Conservation (phyloP, 2,329 filamentous ascomycete genomes). For the Calonectria pauciramosa region DNA sequence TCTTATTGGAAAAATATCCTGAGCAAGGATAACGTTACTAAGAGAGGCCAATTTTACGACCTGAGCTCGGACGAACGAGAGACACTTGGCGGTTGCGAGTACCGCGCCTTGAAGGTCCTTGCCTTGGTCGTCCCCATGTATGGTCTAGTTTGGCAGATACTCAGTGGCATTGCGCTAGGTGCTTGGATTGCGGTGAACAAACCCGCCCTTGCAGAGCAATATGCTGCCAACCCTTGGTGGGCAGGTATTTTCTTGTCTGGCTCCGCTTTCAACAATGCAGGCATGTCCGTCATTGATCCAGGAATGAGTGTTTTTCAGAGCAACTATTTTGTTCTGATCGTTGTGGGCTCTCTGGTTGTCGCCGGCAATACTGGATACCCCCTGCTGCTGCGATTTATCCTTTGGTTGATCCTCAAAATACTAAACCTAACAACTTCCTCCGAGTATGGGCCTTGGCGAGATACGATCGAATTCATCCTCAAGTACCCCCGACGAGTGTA, state of each 20-base stretch:
- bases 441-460: conserved; percentile 58
- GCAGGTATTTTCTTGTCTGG: conserved; percentile 76
- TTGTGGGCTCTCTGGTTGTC: conserved; percentile 70
- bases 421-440: conserved; percentile 53
- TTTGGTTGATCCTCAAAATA: conserved; percentile 66
- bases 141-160: conserved; percentile 69
- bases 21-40: conserved; percentile 56
- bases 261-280: conserved; percentile 80
- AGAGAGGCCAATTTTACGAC: conserved; percentile 69
- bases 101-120: conserved; percentile 72
- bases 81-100: conserved; percentile 73
- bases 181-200: conserved; percentile 71
- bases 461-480: conserved; percentile 67
- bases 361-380: conserved; percentile 78
- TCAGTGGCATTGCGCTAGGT: conserved; percentile 71
- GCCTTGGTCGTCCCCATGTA: conserved; percentile 73
- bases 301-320: conserved; percentile 75
- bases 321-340: conserved; percentile 63
- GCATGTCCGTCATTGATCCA: conserved; percentile 76
- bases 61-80: conserved; percentile 67
- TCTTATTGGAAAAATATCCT: conserved; percentile 52
- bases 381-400: conserved; percentile 70
- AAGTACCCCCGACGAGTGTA: conserved; percentile 71
- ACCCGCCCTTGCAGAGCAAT: conserved; percentile 61
- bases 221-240: conserved; percentile 77